Percentiles rank a stretch among this genome's conserved stretches.
These are phyloP conservation scores for Colletotrichum sp. DNA, from an alignment of 2,329 filamentous ascomycete species.

Conservation along the genomic window DNA sequence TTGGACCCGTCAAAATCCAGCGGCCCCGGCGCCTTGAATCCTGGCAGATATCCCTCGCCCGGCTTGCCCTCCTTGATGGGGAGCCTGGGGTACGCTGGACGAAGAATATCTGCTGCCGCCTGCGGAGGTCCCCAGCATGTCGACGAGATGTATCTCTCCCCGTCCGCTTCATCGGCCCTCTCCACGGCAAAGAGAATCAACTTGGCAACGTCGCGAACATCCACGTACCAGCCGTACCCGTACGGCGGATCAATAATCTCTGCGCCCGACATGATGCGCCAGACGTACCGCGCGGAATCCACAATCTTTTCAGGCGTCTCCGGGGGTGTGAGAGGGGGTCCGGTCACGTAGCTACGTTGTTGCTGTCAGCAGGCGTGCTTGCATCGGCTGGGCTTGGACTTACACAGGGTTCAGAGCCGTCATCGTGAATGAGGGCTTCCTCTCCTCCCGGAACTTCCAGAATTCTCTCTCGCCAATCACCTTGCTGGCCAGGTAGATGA, in stretches of 20 bases:
- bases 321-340: background rate
- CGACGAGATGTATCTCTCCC: conserved; percentile 44
- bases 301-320: background rate
- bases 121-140: conserved; percentile 36
- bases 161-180: conserved; percentile 37
- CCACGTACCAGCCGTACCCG: conserved; percentile 33
- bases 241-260: background rate
- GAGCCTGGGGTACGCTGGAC: conserved; percentile 38
- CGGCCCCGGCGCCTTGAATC: conserved; percentile 12
- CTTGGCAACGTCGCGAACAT: conserved; percentile 49
- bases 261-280: background rate
- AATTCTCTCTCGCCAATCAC: conserved; percentile 32
- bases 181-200: conserved; percentile 41
- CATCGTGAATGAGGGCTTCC: conserved; percentile 38
- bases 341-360: conserved; percentile 13
- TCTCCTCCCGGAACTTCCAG: conserved; percentile 37
- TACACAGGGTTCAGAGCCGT: conserved; percentile 42
- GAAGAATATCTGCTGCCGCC: conserved; percentile 45
- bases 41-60: conserved; percentile 40
- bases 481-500: conserved; percentile 33
- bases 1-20: background rate
- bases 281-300: background rate
- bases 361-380: conserved; percentile 31
- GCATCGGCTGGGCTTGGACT: conserved; percentile 25
- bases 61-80: conserved; percentile 39